These are phyloP conservation scores for Phalaenopsis aphrodite DNA, from an alignment of 106 monocot genomes.

Conservation along the genomic window DNA sequence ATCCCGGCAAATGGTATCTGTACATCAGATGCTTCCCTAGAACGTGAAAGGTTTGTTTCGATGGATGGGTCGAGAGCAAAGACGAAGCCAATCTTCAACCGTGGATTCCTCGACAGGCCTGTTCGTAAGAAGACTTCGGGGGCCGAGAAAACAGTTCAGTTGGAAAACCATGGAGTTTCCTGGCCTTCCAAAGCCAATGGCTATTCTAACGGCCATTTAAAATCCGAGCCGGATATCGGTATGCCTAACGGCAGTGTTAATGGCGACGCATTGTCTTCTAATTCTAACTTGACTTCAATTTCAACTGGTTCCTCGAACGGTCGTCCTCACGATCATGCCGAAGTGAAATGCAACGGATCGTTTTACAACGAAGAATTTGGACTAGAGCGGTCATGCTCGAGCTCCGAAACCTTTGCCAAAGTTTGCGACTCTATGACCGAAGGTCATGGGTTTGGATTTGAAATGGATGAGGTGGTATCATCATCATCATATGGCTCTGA, in stretches of 20 bases:
- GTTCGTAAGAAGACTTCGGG: constrained; percentile 5
- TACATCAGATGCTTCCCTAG: neutral
- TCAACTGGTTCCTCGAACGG: too few relatives aligned
- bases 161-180: neutral
- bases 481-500: too few relatives aligned
- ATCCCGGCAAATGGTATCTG: neutral
- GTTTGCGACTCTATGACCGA: too few relatives aligned
- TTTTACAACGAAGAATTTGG: too few relatives aligned
- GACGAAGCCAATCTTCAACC: constrained; percentile 21
- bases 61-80: constrained; percentile 10
- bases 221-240: neutral
- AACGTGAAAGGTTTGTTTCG: neutral
- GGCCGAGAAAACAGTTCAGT: neutral
- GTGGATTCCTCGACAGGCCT: constrained; percentile 23
- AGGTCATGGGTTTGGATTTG: too few relatives aligned
- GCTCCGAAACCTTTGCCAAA: too few relatives aligned
- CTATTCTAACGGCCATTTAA: constrained; percentile 7
- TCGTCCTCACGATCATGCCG: neutral
- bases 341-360: constrained; percentile 3
- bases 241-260: neutral
- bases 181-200: constrained; percentile 4
- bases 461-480: too few relatives aligned
- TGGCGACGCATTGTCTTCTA: neutral
- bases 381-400: too few relatives aligned
- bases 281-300: too few relatives aligned